phyloP scores from a whole-genome alignment of 2,329 filamentous ascomycete genomes.

The Alternaria burnsii region DNA sequence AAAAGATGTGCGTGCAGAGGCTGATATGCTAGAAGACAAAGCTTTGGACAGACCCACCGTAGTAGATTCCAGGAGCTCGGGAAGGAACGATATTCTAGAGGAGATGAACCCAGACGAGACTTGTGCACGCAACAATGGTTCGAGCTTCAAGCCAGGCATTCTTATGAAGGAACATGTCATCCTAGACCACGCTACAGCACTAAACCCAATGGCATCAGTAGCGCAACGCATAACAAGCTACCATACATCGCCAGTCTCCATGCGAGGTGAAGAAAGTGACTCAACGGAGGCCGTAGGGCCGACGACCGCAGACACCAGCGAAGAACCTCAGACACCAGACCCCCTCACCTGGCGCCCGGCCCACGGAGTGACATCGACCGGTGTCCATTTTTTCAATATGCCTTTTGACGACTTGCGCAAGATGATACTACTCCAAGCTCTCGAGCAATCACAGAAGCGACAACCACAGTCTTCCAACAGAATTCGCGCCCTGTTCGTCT shows the following conservation, averaged over 20 bases:
- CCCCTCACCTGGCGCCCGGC: background rate
- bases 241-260: background rate
- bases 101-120: rapidly evolving
- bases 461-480: background rate
- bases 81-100: rapidly evolving
- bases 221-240: no score
- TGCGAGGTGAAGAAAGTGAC: rapidly evolving
- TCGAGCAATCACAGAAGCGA: background rate
- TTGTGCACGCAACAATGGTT: rapidly evolving
- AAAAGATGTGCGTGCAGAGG: background rate
- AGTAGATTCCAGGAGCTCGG: background rate
- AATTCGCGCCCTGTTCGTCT: background rate
- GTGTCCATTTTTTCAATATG: background rate
- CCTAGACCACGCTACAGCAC: background rate
- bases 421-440: background rate
- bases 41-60: background rate
- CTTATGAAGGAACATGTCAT: background rate
- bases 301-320: rapidly evolving
- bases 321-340: background rate
- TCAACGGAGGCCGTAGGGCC: no score
- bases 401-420: background rate
- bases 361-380: background rate
- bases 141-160: background rate
- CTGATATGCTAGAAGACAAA: rapidly evolving
- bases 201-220: rapidly evolving